Base-by-base conservation (phyloP, 129 eudicot genomes). In the Rutidosis leptorrhynchoides region DNA sequence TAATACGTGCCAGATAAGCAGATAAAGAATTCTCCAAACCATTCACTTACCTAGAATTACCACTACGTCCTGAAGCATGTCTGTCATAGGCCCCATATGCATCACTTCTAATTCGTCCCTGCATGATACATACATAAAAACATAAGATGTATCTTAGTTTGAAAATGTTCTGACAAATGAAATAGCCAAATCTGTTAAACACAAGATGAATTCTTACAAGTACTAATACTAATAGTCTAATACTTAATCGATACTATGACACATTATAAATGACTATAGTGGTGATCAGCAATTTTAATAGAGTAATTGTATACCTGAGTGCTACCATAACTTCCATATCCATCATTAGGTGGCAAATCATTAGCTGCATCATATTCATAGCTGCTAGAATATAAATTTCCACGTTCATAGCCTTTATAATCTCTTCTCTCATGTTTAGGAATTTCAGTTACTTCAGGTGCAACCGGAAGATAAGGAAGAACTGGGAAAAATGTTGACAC, bases 31-130 rank as follows among this genome's bases (percentile, higher is more conserved):
- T 15, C 32, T n/a, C 42, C 19, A 17, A 23, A 54, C 11, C 15
- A 70, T 64, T 67, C 19, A 33, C 76, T 76, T 79, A 89, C 96
- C 96, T 81, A 62, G 86, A 81, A 74, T 77, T 78, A 68, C 77
- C 75, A 71, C 79, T 77, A 63, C 95, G 96, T 6, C 96, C 94
- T 43, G 87, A 74, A 37, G 95, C 79, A 73, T 89, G 70, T 55
- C 90, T 73, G 12, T 84, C 81, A 63, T 83, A 85, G 17, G 76
- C 77, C 67, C 94, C 93, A 63, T 89, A 89, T 65, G 70, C 72
- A 55, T 73, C 62, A 2, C 79, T 59, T 14, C 74, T 74, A 54
- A 82, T 65, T 45, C 82, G 81, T 61, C 84, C 72, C 93, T 89
- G 82, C 12, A 46, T 23, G 40, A 65, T n/a, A 43, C 49, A 45